phyloP scores from a whole-genome alignment of 164 flowering plant species.

The Vitis riparia region DNA sequence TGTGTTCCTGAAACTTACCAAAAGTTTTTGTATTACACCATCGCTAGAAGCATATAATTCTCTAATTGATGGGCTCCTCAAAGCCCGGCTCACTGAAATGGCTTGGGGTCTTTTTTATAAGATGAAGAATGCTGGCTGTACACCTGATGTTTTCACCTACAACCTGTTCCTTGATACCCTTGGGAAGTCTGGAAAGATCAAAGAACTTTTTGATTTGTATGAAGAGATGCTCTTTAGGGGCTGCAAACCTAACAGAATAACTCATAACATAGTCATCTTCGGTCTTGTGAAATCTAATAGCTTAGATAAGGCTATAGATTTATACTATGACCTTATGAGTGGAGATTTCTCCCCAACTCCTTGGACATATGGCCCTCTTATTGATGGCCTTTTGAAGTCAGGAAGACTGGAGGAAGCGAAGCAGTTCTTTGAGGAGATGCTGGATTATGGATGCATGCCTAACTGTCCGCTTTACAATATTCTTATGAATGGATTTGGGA shows the following conservation, averaged over 20 bases:
- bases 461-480: conserved; percentile 87
- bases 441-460: conserved; percentile 75
- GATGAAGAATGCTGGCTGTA: conserved; percentile 63
- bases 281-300: conserved; percentile 61
- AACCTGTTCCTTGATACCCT: conserved; percentile 68
- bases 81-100: conserved; percentile 28
- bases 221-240: conserved; percentile 69
- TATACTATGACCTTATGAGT: conserved; percentile 73
- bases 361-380: conserved; percentile 88
- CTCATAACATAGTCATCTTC: conserved; percentile 77
- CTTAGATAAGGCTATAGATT: conserved; percentile 65
- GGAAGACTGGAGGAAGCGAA: conserved; percentile 78
- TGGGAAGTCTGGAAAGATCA: conserved; percentile 60
- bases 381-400: conserved; percentile 79
- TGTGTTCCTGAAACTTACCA: conserved; percentile 53
- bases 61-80: conserved; percentile 69
- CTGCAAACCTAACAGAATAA: conserved; percentile 60
- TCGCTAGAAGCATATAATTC: conserved; percentile 50
- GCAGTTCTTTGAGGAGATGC: conserved; percentile 75
- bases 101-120: conserved; percentile 65
- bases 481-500: conserved; percentile 83
- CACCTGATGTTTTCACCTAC: conserved; percentile 66
- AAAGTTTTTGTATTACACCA: conserved; percentile 43
- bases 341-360: conserved; percentile 81
- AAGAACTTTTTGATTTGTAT: conserved; percentile 51